These are phyloP conservation scores for Piloderma croceum DNA, from an alignment of 768 basidiomycete genomes.

Conservation along the genomic window DNA sequence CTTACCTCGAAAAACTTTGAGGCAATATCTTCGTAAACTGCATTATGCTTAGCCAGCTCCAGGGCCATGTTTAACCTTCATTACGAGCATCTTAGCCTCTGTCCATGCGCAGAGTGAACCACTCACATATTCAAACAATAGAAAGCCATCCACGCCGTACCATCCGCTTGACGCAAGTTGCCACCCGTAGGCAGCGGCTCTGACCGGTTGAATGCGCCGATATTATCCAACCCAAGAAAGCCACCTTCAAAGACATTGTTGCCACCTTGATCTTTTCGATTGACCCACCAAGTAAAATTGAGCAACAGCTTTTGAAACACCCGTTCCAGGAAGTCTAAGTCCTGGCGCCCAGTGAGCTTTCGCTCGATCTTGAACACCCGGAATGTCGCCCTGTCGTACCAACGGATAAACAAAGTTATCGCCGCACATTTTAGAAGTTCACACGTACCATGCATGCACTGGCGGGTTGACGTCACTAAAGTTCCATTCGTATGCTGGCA, in stretches of 20 bases:
- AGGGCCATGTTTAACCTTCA: slow-evolving; percentile 91
- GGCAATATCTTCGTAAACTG: slow-evolving; percentile 97
- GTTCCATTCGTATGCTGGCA: slow-evolving; percentile 99
- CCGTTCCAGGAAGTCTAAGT: slow-evolving; percentile 88
- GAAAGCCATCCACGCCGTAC: slow-evolving; percentile 99
- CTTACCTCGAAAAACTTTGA: slow-evolving; percentile 91
- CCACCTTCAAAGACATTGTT: slow-evolving; percentile 98
- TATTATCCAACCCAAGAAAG: slow-evolving; percentile 96
- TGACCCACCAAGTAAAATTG: slow-evolving; percentile 99
- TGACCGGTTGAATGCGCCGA: slow-evolving; percentile 95
- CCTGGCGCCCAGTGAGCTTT: slow-evolving; percentile 87
- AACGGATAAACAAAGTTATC: slow-evolving; percentile 4
- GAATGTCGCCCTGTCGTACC: slow-evolving; percentile 75
- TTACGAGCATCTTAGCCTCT: background rate
- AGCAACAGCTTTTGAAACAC: slow-evolving; percentile 97
- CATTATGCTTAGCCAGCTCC: slow-evolving; percentile 95
- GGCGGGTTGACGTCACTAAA: slow-evolving; percentile 98
- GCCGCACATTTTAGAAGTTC: background rate
- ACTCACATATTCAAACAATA: slow-evolving; percentile 92
- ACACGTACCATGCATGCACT: slow-evolving; percentile 86
- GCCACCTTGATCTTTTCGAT: slow-evolving; percentile 92
- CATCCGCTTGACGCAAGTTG: slow-evolving; percentile 90
- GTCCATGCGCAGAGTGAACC: background rate
- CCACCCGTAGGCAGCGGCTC: slow-evolving; percentile 96
- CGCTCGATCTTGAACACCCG: slow-evolving; percentile 99